Base-by-base conservation (phyloP, 2,329 filamentous ascomycete species). In the Beauveria caledonica region DNA sequence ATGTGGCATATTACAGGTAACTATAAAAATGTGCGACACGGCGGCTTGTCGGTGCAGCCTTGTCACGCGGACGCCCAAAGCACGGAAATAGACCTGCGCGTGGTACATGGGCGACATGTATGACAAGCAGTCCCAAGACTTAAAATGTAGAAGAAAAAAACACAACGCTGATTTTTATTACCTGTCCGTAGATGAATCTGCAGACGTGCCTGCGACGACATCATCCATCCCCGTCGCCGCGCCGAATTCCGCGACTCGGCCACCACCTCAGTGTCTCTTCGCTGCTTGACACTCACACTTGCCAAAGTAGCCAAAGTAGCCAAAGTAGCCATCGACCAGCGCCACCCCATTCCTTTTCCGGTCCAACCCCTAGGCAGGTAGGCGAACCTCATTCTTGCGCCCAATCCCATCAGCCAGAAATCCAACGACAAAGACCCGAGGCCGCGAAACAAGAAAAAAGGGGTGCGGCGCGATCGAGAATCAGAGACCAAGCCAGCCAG, bases 381-480 rank as follows among this genome's bases (percentile, higher is more conserved):
- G 29, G 49, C 19, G 13, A 11, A 36, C 25, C 40, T 36, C 10
- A 19, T 39, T 45, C 33, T 51, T 25, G 25, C 46, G 46, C 56
- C 56, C 27, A 29, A 50, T 50, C 45, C 21, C 55, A 51, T 51
- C 46, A 29, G n/a, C 8, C 33, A 36, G 13, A 27, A 40, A 51
- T 51, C 46, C 56, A 42, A 36, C 56, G 56, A 39, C 54, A 49
- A 36, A 15, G 13, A 45, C n/a, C 27, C 25, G 40, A 48, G 5
- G 25, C 19, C n/a, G 5, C 49, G n/a, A 21, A 21, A 21, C 8
- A n/a, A 46, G 15, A 11, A 23, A 58, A 19, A 44, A 25, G 36
- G 56, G 36, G 56, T 19, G 36, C 25, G 46, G 46, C 39, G 46
- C 56, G 46, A 58, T 33, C 21, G 56, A 51, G 56, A 50, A 51